A percentile compares a stretch with the other conserved stretches of the same genome.
phyloP scores from a whole-genome alignment of 2,329 filamentous ascomycete genomes.

The Albophoma yamanashiensis region DNA sequence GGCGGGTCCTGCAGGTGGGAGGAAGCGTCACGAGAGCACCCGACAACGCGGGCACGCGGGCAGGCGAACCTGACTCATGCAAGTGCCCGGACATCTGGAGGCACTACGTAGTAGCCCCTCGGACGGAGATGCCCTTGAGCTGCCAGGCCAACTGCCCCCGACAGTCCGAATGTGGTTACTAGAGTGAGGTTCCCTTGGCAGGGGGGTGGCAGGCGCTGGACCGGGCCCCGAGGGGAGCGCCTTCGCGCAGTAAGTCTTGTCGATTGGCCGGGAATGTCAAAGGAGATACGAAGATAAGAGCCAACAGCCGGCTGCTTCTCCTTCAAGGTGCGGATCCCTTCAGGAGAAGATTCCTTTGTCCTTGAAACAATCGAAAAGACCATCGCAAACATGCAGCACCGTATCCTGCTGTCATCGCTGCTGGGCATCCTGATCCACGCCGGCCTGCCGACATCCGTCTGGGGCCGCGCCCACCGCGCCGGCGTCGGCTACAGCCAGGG shows the following conservation, averaged over 20 bases:
- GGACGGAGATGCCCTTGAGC: not conserved
- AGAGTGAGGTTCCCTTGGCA: not conserved
- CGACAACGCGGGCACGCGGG: not conserved
- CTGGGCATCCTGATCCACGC: not conserved
- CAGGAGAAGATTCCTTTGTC: not conserved
- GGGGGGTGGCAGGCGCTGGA: not conserved
- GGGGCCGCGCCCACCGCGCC: not conserved
- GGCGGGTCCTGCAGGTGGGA: not conserved
- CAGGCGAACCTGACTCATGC: not conserved
- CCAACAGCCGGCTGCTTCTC: not conserved
- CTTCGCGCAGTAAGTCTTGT: not conserved
- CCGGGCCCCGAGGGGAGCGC: not conserved
- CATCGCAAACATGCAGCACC: not conserved
- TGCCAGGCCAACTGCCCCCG: not conserved
- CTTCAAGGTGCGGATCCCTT: not conserved
- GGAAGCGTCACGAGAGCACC: not conserved
- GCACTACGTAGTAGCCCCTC: not conserved
- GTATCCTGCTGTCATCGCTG: not conserved
- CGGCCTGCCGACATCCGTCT: not conserved
- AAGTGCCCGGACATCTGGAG: not conserved
- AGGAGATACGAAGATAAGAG: not conserved
- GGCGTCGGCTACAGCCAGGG: not conserved
- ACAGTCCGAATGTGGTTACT: not conserved
- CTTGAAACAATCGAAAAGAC: not conserved
- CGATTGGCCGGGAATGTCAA: not conserved